phyloP scores from a whole-genome alignment of 2,329 filamentous ascomycete genomes.

The Rutstroemia sp. region DNA sequence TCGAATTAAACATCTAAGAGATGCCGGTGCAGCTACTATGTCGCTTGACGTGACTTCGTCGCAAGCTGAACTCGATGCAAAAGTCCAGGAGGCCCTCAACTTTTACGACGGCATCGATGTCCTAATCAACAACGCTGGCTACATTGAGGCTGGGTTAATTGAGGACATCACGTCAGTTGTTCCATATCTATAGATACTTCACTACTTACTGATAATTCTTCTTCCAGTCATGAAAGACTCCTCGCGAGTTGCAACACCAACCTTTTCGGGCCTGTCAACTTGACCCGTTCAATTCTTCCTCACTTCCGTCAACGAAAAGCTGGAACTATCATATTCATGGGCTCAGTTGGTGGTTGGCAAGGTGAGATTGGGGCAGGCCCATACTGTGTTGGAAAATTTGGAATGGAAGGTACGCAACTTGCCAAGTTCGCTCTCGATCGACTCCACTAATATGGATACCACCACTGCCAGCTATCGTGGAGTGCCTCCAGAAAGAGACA shows the following conservation, averaged over 20 bases:
- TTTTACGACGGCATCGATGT: conserved; percentile 27
- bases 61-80: conserved; percentile 31
- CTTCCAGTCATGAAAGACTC: conserved; percentile 9
- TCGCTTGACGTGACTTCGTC: conserved; percentile 40
- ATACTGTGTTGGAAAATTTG: conserved; percentile 15
- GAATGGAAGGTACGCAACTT: conserved; percentile 12
- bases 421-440: not conserved
- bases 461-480: conserved; percentile 6
- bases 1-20: conserved; percentile 36
- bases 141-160: conserved; percentile 19
- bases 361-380: conserved; percentile 3
- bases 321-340: conserved; percentile 28
- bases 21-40: conserved; percentile 36
- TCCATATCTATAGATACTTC: not conserved
- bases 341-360: conserved; percentile 11
- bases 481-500: conserved; percentile 13
- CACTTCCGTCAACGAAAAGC: conserved; percentile 35
- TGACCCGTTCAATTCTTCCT: conserved; percentile 41
- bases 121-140: conserved; percentile 31
- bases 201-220: not conserved
- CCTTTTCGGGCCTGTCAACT: conserved; percentile 44
- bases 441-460: not conserved
- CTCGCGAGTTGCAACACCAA: conserved; percentile 41
- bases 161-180: conserved; percentile 25
- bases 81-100: conserved; percentile 28